Conservation (phyloP, 176 grass and related monocot species). For the Lolium perenne region DNA sequence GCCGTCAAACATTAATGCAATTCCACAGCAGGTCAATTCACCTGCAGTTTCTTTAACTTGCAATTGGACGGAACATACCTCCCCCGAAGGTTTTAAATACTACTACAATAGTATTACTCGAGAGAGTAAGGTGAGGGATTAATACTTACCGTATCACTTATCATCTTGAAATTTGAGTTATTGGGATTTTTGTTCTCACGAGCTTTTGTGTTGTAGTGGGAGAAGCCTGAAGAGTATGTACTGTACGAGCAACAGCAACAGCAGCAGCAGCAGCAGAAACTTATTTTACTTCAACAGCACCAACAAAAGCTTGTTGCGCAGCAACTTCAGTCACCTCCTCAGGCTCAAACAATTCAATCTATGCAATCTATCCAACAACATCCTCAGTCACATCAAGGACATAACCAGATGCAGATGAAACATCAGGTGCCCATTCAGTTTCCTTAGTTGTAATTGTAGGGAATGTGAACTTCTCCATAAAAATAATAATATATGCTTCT, state of each 20-base stretch:
- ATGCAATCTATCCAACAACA: constrained; percentile 70
- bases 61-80: constrained; percentile 96
- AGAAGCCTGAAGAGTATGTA: constrained; percentile 93
- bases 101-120: constrained; percentile 89
- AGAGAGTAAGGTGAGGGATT: constrained; percentile 87
- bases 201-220: constrained; percentile 67
- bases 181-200: constrained; percentile 7
- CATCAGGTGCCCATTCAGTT: constrained; percentile 64
- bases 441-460: constrained; percentile 44
- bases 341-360: constrained; percentile 60
- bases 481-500: constrained; percentile 1
- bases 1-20: constrained; percentile 52
- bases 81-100: constrained; percentile 98
- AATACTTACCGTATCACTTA: not conserved
- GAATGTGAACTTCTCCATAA: not conserved
- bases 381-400: constrained; percentile 73
- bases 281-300: constrained; percentile 94
- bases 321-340: constrained; percentile 76
- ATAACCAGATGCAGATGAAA: constrained; percentile 78
- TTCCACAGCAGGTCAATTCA: constrained; percentile 57
- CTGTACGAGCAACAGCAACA: constrained; percentile 82
- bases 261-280: constrained; percentile 76
- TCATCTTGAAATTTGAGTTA: not conserved
- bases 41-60: constrained; percentile 76
- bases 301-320: constrained; percentile 85